These are phyloP conservation scores for Colletotrichum lindemuthianum DNA, from an alignment of 2,329 filamentous ascomycete genomes.

Conservation along the genomic window DNA sequence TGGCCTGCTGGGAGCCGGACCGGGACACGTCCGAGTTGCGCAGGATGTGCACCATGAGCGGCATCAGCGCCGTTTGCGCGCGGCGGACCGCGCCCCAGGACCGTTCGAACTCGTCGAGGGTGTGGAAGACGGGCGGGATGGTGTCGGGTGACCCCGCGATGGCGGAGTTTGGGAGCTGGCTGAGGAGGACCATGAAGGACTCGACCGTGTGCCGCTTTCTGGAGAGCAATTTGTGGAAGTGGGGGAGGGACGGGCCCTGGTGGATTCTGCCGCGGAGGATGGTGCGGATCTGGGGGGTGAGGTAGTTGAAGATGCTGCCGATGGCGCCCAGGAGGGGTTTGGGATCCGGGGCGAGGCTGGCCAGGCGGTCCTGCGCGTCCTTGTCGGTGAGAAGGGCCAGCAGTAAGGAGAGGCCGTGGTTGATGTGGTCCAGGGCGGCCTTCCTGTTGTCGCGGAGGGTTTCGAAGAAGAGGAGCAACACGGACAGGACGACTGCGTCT, in stretches of 20 bases:
- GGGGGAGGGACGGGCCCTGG: constrained; percentile 39
- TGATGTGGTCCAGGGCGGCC: constrained; percentile 47
- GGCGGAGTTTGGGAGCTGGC: constrained; percentile 35
- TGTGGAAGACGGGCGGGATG: constrained; percentile 38
- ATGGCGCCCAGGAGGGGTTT: constrained; percentile 39
- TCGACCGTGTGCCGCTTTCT: constrained; percentile 39
- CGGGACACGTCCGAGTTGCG: constrained; percentile 22
- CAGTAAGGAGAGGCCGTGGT: constrained; percentile 47
- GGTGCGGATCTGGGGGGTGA: constrained; percentile 39
- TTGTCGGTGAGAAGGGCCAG: constrained; percentile 44
- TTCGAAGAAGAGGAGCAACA: constrained; percentile 47
- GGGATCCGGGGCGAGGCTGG: constrained; percentile 40
- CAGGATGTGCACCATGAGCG: constrained; percentile 38
- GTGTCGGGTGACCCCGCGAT: constrained; percentile 9
- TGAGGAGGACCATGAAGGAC: constrained; percentile 41
- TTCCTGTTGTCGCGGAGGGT: constrained; percentile 43
- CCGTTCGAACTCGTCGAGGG: constrained; percentile 41
- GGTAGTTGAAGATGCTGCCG: constrained; percentile 39
- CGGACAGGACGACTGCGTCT: constrained; percentile 45
- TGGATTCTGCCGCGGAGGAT: constrained; percentile 39
- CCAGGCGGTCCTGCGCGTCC: constrained; percentile 26
- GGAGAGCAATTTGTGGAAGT: constrained; percentile 37
- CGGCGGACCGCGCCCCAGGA: constrained; percentile 36
- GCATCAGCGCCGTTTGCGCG: constrained; percentile 33
- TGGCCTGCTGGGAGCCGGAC: constrained; percentile 24